Base-by-base conservation (phyloP, 2,329 filamentous ascomycete genomes). In the Aspergillus sp. region DNA sequence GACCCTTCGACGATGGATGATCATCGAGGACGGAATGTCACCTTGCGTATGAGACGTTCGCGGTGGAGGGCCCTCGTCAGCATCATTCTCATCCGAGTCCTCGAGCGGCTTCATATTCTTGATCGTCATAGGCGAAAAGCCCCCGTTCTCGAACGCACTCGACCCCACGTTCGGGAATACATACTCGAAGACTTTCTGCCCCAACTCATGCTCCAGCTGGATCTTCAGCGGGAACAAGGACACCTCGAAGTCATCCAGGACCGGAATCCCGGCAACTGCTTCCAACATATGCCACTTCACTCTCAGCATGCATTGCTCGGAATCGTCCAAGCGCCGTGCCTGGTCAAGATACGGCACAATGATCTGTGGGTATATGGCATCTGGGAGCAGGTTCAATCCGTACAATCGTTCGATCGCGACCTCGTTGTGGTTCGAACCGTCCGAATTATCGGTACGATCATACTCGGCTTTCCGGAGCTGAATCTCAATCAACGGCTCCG, bases 281-380 rank as follows among this genome's bases (percentile, higher is more conserved):
- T 98, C 93, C 4, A 98, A 77, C 88, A 96, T 96, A 63, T 96
- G 83, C 88, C 94, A 98, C 63, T 94, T 93, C 8, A 99, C 87
- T 32, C 85, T 82, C 44, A 98, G 79, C 85, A 97, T 97, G 60
- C 89, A 88, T 51, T 85, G 81, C 44, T 75, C 71, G n/a, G 76
- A 68, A 41, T 80, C 76, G 30, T 76, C 73, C 53, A 63, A 73
- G 62, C 65, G 79, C 68, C 64, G 63, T 33, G 81, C 78, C 44
- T 80, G 78, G 51, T 94, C 86, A 26, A 85, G 72, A 60, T 94
- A 97, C 0, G 93, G 90, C 10, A 86, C 85, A 50, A 99, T 88
- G 78, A 99, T 97, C 63, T 94, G 86, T 0, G 93, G 93, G 62
- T 98, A 99, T 19, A 93, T 83, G 1, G 93, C 91, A 63, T 96